Percentiles rank a stretch among this genome's conserved stretches.
These are phyloP conservation scores for Solanum phureja DNA, from an alignment of 257 asterid species.

Conservation along the genomic window DNA sequence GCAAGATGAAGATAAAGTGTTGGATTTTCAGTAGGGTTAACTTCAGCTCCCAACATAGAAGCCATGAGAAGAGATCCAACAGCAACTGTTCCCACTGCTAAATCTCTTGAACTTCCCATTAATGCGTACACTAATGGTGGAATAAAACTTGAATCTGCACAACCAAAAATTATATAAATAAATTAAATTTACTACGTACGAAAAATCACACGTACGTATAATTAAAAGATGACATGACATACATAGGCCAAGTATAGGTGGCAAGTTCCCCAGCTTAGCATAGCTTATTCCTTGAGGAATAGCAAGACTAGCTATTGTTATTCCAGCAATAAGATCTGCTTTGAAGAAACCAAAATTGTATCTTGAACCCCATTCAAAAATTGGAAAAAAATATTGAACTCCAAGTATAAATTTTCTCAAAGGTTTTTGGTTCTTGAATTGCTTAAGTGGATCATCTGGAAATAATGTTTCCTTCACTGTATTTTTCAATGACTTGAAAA, in stretches of 20 bases:
- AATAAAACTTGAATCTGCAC: constrained; percentile 77
- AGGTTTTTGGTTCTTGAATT: constrained; percentile 78
- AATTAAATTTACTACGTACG: not conserved
- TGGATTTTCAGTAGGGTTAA: constrained; percentile 38
- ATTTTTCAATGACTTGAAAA: constrained; percentile 42
- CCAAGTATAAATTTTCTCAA: constrained; percentile 31
- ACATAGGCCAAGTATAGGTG: constrained; percentile 93
- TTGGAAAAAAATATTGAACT: constrained; percentile 72
- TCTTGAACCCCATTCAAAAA: constrained; percentile 77
- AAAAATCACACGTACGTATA: too few relatives aligned
- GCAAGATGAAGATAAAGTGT: constrained; percentile 68
- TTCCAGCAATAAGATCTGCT: constrained; percentile 77
- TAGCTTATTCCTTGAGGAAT: constrained; percentile 98
- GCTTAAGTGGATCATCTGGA: constrained; percentile 90
- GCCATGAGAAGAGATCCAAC: constrained; percentile 74
- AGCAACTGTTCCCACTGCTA: constrained; percentile 93
- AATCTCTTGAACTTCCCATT: constrained; percentile 88
- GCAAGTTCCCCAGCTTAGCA: constrained; percentile 86
- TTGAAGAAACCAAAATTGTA: constrained; percentile 51
- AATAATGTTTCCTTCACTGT: constrained; percentile 71
- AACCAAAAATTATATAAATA: not conserved
- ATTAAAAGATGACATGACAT: constrained; percentile 6
- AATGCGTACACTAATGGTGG: constrained; percentile 76
- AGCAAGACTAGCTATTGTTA: constrained; percentile 95
- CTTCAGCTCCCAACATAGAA: constrained; percentile 56